Evolutionary conservation across 495 filamentous ascomycete genomes (phyloP), one percentile per base, ranked within the genome.

Genomic region (Neurospora hispaniola): DNA sequence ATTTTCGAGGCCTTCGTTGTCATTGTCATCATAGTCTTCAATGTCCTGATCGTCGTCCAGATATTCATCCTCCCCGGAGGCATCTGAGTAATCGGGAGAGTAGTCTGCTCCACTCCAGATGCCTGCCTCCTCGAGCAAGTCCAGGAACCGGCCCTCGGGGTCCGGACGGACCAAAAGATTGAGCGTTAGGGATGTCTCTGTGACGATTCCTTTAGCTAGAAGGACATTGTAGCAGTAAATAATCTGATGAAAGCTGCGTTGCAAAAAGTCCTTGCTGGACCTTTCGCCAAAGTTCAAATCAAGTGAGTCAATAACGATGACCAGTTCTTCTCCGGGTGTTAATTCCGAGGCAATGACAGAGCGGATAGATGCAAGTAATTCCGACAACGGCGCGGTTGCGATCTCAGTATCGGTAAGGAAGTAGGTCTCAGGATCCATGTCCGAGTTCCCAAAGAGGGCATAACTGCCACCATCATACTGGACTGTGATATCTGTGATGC

Each of bases 401-500:
- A 91, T 82, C 31, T 84, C 82, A 74, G 88, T 85, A 75, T 94
- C 90, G 72, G 89, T 84, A 14, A 97, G 86, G 70, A 97, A 92
- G 76, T 89, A 96, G 11, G 88, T 87, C 69, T 92, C 89, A 0
- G 90, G 85, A 71, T 89, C 88, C 74, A 92, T 89, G 44, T 88
- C 85, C 72, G 88, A 84, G 27, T 85, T 81, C 42, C 91, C 89
- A 74, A 96, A 93, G 9, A 97, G 82, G 14, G 88, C 88, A 70
- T 94, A 93, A 75, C 89, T 88, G 69, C 81, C 87, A 9, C 88
- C 86, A 73, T 89, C 86, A 79, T 94, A 96, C 12, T 86, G 76
- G 54, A 96, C 87, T 46, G 88, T 73, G n/a, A 84, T 74, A 48
- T 88, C 46, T 85, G 85, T 71, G 82, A 84, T 23, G 4, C 41